Conservation (phyloP, 257 asterid genomes). For the Gentiana dahurica region DNA sequence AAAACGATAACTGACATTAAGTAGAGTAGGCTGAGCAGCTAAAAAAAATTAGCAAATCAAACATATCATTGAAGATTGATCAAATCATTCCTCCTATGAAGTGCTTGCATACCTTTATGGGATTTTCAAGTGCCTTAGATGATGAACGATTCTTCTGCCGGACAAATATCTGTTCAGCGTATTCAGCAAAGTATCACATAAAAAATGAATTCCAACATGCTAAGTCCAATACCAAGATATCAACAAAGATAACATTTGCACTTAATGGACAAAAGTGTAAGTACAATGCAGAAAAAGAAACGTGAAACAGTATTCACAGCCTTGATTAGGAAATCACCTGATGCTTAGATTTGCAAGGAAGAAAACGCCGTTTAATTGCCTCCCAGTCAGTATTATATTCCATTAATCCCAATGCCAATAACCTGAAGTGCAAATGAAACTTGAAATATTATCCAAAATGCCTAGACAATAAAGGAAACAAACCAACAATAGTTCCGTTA, state of each 20-base stretch:
- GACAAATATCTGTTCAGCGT: slow-evolving; percentile 68
- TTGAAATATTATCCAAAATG: slow-evolving; percentile 1
- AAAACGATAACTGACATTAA: too few relatives aligned
- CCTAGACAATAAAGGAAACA: slow-evolving; percentile 2
- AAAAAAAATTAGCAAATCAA: too few relatives aligned
- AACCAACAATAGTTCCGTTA: too few relatives aligned
- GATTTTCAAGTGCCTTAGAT: slow-evolving; percentile 94
- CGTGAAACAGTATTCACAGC: background rate
- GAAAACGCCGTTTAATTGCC: slow-evolving; percentile 86
- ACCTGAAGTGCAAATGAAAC: slow-evolving; percentile 37
- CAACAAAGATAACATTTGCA: background rate
- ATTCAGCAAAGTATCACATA: slow-evolving; percentile 11
- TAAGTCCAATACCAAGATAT: background rate
- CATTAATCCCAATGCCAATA: slow-evolving; percentile 90
- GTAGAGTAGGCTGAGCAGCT: too few relatives aligned
- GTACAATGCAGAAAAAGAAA: background rate
- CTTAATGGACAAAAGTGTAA: background rate
- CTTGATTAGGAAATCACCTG: slow-evolving; percentile 42
- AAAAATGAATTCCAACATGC: background rate
- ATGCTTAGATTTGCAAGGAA: slow-evolving; percentile 93
- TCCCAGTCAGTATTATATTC: slow-evolving; percentile 93
- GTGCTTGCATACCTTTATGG: slow-evolving; percentile 55
- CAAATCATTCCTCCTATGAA: background rate
- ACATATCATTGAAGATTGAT: background rate
- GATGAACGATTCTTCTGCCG: slow-evolving; percentile 98